Evolutionary conservation across 495 filamentous ascomycete species (phyloP), one percentile per base, ranked within the genome.

Genomic region (Chaetomium cochliodes): DNA sequence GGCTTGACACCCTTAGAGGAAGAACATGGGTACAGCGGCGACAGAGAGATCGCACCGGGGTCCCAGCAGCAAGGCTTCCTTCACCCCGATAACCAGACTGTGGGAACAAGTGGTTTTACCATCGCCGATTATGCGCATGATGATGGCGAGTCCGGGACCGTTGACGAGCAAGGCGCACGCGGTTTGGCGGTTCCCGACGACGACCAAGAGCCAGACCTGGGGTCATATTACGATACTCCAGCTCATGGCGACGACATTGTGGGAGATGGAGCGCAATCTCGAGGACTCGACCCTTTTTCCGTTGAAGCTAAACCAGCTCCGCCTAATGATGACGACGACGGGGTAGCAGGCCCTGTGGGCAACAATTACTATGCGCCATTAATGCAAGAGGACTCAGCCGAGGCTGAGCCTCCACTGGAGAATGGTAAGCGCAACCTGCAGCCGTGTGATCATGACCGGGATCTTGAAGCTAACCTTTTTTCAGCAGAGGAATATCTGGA

Each of bases 191-290:
- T 54, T 7, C 53, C 44, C 1, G 39, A 57, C 9, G 64, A 62
- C 47, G 58, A 62, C 4, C 20, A 59, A 5, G 59, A 62, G 23
- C 23, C 64, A 16, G 66, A 64, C 9, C 30, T 64, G 18, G 66
- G 61, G 6, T 68, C 66, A 15, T 66, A 66, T 15, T 66, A 66
- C 59, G 33, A 66, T 47, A 1, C 58, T 11, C 47, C 49, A 2
- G 30, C 56, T 7, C 23, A 41, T 16, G 65, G 52, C 33, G 55
- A 63, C 15, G 60, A n/a, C 8, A 8, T 54, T 2, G 3, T 11
- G 1, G 26, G 30, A 3, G 51, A 55, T 1, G 44, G 39, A n/a
- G 53, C 22, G 20, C 30, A 56, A n/a, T 5, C 20, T 0, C 16
- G n/a, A 6, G 12, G 41, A 1, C 18, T 15, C 1, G 26, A 64